phyloP scores from a whole-genome alignment of 2,329 filamentous ascomycete species.

The Colletotrichum australisinense region DNA sequence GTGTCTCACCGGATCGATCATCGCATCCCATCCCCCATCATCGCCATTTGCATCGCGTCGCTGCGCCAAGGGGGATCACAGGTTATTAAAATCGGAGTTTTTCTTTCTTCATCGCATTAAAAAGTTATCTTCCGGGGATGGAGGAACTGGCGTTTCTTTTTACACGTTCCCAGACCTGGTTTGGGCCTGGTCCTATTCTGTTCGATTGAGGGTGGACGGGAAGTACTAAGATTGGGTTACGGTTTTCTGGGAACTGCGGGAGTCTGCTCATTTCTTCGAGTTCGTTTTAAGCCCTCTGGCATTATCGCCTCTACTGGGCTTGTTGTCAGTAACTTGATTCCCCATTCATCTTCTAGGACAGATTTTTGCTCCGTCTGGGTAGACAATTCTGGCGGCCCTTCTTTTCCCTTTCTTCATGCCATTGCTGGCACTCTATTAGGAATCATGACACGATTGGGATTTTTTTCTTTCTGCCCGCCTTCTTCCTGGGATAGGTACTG shows the following conservation, averaged over 20 bases:
- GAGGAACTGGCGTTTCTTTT: constrained; percentile 20
- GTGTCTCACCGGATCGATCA: not conserved
- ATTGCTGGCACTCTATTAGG: not conserved
- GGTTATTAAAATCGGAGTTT: constrained; percentile 21
- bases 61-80: not conserved
- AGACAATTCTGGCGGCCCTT: not conserved
- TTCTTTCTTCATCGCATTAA: constrained; percentile 15
- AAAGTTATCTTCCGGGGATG: constrained; percentile 19
- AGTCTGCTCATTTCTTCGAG: not conserved
- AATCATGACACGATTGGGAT: constrained; percentile 27
- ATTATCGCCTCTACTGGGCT: not conserved
- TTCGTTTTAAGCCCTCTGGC: not conserved
- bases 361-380: not conserved
- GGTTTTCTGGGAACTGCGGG: not conserved
- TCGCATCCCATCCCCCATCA: not conserved
- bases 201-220: not conserved
- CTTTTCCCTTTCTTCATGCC: not conserved
- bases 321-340: not conserved
- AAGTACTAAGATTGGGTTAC: constrained; percentile 4
- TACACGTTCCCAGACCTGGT: not conserved
- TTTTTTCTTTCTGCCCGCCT: not conserved
- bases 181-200: not conserved
- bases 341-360: not conserved
- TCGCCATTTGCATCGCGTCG: not conserved
- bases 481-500: not conserved